Evolutionary conservation across 2,329 filamentous ascomycete species (phyloP), one percentile per base, ranked within the genome.

Genomic region (Pseudocercospora vitis): DNA sequence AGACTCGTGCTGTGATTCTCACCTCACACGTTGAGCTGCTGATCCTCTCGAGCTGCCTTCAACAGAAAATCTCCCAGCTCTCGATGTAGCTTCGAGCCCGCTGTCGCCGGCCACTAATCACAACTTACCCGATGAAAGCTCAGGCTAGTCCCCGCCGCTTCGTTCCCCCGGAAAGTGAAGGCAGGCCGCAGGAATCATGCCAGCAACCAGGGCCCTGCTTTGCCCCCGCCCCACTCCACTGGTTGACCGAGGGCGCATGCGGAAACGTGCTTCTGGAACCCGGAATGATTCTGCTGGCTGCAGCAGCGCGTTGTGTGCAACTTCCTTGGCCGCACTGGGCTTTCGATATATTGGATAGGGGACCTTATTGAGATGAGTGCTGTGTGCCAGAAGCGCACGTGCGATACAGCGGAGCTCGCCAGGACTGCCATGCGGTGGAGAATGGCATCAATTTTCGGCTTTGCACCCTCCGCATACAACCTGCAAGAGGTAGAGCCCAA

Each of bases 11-110:
- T 37, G 14, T 37, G 2, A 37, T 37, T 37, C 33, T 40, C 37
- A 23, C 18, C 37, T 40, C 16, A 40, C 37, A 21, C 23, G 37
- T 40, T 40, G 37, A 40, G 37, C 37, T 40, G 37, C 37, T 40
- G 37, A 40, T 24, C 37, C 16, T 19, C 37, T 16, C 37, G n/a
- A 12, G 37, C 35, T 39, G 14, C 23, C 18, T 23, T 23, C 37
- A 40, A 24, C 18, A 24, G 12, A 40, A 40, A 9, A 9, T 40
- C 35, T 19, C 18, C 35, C 19, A 40, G 35, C 35, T 40, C 35
- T 40, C 19, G 18, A 4, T 11, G 33, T 23, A 40, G 35, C 33
- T 39, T 39, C 33, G 33, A 37, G 33, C 33, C n/a, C 33, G 33
- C 33, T 37, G 33, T 37, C 33, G 33, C 33, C 33, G 33, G 19